Evolutionary conservation across 1,284 basidiomycete species (phyloP).

Genomic region (Tremellales sp.): DNA sequence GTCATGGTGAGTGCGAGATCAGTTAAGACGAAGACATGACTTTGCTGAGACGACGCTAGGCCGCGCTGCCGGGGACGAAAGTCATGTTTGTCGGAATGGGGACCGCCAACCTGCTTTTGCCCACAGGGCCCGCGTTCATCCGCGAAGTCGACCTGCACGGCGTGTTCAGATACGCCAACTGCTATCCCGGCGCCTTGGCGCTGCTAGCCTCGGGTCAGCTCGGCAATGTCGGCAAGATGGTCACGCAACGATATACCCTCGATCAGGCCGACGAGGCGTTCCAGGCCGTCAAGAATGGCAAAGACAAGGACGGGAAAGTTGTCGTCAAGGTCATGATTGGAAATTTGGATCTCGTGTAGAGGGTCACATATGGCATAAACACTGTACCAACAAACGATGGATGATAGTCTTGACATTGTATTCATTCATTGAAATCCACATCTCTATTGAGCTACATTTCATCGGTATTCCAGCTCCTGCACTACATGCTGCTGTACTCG

Average conservation of each 20-base stretch:
- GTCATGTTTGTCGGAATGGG: constrained; percentile 96
- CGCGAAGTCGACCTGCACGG: constrained; percentile 92
- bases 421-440: no score
- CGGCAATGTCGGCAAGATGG: constrained; percentile 64
- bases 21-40: constrained; percentile 4
- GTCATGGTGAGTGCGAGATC: constrained; percentile 60
- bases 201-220: constrained; percentile 65
- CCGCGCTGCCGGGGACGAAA: constrained; percentile 76
- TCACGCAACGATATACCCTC: constrained; percentile 74
- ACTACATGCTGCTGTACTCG: no score
- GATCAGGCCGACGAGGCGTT: constrained; percentile 68
- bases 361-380: no score
- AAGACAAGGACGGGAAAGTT: constrained; percentile 69
- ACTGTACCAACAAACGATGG: no score
- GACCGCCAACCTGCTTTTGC: constrained; percentile 71
- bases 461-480: no score
- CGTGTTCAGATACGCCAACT: constrained; percentile 73
- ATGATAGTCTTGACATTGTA: no score
- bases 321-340: constrained; percentile 81
- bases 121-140: constrained; percentile 73
- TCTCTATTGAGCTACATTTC: no score
- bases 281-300: constrained; percentile 68
- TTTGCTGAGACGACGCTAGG: constrained; percentile 50
- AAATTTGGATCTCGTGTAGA: constrained; percentile 6
- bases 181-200: constrained; percentile 75